Percentiles rank a stretch among this genome's conserved stretches.
Evolutionary conservation across 2,329 filamentous ascomycete genomes (phyloP).

Genomic region (Diplodia seriata): DNA sequence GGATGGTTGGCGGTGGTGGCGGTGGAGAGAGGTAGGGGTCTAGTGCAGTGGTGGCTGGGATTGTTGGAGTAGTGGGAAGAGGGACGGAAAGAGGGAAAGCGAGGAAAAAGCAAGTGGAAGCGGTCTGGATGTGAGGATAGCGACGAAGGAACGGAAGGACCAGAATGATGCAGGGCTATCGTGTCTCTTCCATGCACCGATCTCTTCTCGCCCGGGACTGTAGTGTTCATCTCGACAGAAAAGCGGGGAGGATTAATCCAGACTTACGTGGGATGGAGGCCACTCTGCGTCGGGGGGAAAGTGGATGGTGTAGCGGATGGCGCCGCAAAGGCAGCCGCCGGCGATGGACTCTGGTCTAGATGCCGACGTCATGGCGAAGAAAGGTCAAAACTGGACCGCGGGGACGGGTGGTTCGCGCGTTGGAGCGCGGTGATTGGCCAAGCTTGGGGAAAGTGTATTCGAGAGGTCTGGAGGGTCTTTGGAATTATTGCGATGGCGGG

Average conservation of each 20-base stretch:
- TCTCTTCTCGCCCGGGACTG: not conserved
- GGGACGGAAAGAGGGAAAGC: not conserved
- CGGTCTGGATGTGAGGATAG: not conserved
- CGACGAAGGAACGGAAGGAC: not conserved
- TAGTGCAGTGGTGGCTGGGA: no score
- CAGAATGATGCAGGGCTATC: not conserved
- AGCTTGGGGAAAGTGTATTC: not conserved
- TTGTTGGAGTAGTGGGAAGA: no score
- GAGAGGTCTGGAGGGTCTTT: not conserved
- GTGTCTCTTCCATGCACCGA: not conserved
- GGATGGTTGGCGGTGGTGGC: no score
- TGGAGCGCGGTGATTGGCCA: not conserved
- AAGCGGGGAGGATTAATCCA: not conserved
- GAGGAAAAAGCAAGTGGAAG: not conserved
- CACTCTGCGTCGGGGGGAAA: constrained; percentile 38
- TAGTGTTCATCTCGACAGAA: not conserved
- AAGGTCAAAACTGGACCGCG: not conserved
- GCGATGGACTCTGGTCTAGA: constrained; percentile 19
- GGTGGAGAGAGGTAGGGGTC: no score
- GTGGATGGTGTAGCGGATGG: constrained; percentile 38
- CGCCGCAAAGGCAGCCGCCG: constrained; percentile 41
- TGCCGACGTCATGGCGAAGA: constrained; percentile 8
- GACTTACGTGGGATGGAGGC: constrained; percentile 37
- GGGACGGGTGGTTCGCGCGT: not conserved
- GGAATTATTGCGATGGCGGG: not conserved